Evolutionary conservation across 495 filamentous ascomycete species (phyloP), one percentile per base, ranked within the genome.

Genomic region (Apiosordaria backusii): DNA sequence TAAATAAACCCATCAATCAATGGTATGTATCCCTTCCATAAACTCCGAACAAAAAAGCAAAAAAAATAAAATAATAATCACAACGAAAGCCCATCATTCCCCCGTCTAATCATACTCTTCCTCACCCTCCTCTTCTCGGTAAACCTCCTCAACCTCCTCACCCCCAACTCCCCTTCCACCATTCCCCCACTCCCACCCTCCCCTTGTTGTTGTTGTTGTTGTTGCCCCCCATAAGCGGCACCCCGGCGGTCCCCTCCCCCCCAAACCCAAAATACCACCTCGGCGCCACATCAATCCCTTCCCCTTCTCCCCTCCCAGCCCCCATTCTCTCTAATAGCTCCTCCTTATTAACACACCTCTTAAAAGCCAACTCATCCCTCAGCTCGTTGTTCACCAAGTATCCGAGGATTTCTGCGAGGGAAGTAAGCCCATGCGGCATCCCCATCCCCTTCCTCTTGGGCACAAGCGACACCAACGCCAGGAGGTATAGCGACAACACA

Each of bases 321-420:
- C 78, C 79, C 40, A 82, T 68, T 55, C 72, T 72, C 7, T 63
- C 71, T 57, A 71, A 50, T 62, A 81, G 63, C 62, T 78, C 73
- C 4, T 65, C 67, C 16, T 69, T 50, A 9, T 67, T 72, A 10
- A 65, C 50, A 60, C 72, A 68, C 62, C 74, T 63, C 66, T 68
- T 72, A 63, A 96, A 90, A 0, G 88, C 81, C 45, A 85, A 81
- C 65, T 95, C 92, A 4, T 83, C 81, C 1, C 92, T 75, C 18
- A 96, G 77, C 10, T 86, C 85, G 50, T 87, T 89, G 68, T 85
- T 85, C 61, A 89, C 89, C 50, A 94, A 76, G 68, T 91, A 93
- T 71, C 85, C 87, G 66, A 93, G 81, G n/a, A 91, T 81, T 75
- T 94, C 91, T 2, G 88, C 90, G 0, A 96, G 76, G 50, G 85